These are phyloP conservation scores for Odontarrhena argentea DNA, from an alignment of 345 rosid species.

Conservation along the genomic window DNA sequence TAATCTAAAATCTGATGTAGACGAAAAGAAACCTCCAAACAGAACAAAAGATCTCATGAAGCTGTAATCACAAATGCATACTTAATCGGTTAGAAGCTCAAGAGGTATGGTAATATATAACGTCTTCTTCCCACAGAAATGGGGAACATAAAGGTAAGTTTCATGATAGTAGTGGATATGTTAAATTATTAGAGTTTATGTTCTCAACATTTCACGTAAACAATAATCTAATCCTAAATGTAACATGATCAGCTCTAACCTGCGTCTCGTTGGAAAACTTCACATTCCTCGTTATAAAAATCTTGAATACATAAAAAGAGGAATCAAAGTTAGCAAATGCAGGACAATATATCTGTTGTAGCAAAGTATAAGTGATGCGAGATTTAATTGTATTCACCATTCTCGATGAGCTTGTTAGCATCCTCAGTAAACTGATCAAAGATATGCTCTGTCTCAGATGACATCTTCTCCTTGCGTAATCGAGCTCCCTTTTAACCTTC, in stretches of 20 bases:
- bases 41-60: conserved; percentile 78
- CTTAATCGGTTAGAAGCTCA: neutral
- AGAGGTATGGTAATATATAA: neutral
- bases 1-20: conserved; percentile 47
- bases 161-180: conserved; percentile 10
- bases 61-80: conserved; percentile 54
- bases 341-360: conserved; percentile 9
- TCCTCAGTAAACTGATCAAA: conserved; percentile 98
- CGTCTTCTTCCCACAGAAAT: conserved; percentile 5
- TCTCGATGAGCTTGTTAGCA: conserved; percentile 76
- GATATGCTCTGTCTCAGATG: conserved; percentile 66
- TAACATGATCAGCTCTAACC: conserved; percentile 48
- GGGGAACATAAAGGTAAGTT: conserved; percentile 15
- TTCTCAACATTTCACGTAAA: conserved; percentile 16
- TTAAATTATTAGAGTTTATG: conserved; percentile 30
- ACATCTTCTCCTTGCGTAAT: conserved; percentile 85
- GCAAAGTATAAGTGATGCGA: conserved; percentile 23
- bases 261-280: conserved; percentile 86
- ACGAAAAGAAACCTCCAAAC: conserved; percentile 68
- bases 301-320: conserved; percentile 51
- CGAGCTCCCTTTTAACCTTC: conserved; percentile 84
- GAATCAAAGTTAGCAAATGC: conserved; percentile 18
- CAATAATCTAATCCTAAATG: conserved; percentile 25
- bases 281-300: conserved; percentile 78
- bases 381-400: conserved; percentile 89